Evolutionary conservation across 2,329 filamentous ascomycete genomes (phyloP), one percentile per base, ranked within the genome.

Genomic region (Colletotrichum cereale): DNA sequence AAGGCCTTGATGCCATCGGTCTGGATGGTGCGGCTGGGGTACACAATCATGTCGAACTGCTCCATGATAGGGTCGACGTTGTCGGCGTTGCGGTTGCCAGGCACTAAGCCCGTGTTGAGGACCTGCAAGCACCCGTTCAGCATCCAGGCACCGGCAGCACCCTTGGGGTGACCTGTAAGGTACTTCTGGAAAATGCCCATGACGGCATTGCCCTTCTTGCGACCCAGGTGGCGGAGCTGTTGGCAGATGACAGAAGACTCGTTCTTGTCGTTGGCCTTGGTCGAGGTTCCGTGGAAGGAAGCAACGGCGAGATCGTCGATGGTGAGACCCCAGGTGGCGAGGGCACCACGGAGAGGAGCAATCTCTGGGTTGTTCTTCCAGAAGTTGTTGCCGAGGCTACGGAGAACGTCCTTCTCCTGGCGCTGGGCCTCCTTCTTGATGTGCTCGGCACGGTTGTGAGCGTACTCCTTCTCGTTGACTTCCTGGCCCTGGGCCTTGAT

Each of bases 181-280:
- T 97, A 98, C 85, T 99, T 99, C 85, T 99, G 96, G 93, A 98
- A 99, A 81, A 99, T 95, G 86, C 95, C 96, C 75, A 98, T 85
- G 18, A 99, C 87, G 40, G 96, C 95, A 79, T 99, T 99, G 79
- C 97, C 96, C 91, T 98, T 98, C 84, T 92, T 92, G 77, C 96
- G 93, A 75, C 96, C 96, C 64, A 99, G 91, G 80, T 99, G 97
- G 77, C 92, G 91, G 83, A 99, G 90, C 85, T 99, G 97, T 82
- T 98, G 91, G 87, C 96, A 98, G 77, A 99, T 93, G 79, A 98
- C 96, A 65, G 95, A 95, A 24, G 96, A 98, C 83, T 99, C 96
- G 84, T 99, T 99, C 91, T 98, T 98, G 87, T 99, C 96, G 83
- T 99, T 99, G 76, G 96, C 96, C 80, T 97, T 95, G 75, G 96